These are phyloP conservation scores for Talaromyces wortmannii DNA, from an alignment of 495 filamentous ascomycete genomes.

Conservation along the genomic window DNA sequence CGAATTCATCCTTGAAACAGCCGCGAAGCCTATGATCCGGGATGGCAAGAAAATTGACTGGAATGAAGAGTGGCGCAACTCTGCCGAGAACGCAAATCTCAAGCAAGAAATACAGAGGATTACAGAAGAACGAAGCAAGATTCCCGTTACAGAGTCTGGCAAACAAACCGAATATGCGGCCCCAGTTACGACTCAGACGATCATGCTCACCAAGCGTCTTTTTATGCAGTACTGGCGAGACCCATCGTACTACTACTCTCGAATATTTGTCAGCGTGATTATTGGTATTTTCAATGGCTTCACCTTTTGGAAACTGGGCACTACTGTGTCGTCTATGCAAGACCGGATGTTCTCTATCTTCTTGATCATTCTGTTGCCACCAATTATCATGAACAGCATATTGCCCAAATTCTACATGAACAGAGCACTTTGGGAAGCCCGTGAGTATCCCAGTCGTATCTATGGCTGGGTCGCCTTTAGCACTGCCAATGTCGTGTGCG, in stretches of 20 bases:
- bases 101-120: slow-evolving; percentile 56
- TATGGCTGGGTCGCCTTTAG: slow-evolving; percentile 82
- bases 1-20: slow-evolving; percentile 80
- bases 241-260: slow-evolving; percentile 67
- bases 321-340: slow-evolving; percentile 64
- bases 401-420: slow-evolving; percentile 80
- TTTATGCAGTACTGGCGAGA: slow-evolving; percentile 68
- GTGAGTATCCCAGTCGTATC: slow-evolving; percentile 70
- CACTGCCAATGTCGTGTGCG: slow-evolving; percentile 67
- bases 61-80: slow-evolving; percentile 66
- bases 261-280: slow-evolving; percentile 63
- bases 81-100: slow-evolving; percentile 43
- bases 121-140: slow-evolving; percentile 44
- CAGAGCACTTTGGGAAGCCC: slow-evolving; percentile 65
- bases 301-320: slow-evolving; percentile 72
- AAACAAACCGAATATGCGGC: slow-evolving; percentile 57
- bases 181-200: slow-evolving; percentile 50
- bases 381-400: slow-evolving; percentile 68
- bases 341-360: slow-evolving; percentile 75
- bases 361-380: slow-evolving; percentile 67
- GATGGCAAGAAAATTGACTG: slow-evolving; percentile 54
- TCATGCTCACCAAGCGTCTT: slow-evolving; percentile 54
- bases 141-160: slow-evolving; percentile 27
- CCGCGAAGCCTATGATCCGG: slow-evolving; percentile 49
- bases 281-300: slow-evolving; percentile 76